These are phyloP conservation scores for Colletotrichum eremochloae DNA, from an alignment of 2,329 filamentous ascomycete genomes.

Conservation along the genomic window DNA sequence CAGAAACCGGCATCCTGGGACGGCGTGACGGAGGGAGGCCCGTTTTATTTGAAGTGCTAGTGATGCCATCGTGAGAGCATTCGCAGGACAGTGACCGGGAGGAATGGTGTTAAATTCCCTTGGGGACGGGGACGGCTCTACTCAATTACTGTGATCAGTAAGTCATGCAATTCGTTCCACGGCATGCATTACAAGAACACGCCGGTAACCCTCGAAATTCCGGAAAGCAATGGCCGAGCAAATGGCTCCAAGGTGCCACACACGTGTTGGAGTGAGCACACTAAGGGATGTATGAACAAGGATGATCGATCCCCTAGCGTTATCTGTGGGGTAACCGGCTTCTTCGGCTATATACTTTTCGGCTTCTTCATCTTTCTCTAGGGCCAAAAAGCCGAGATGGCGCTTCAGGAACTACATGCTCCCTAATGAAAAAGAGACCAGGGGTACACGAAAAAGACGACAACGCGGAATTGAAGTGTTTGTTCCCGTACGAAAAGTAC, in stretches of 20 bases:
- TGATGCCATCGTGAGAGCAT: constrained; percentile 9
- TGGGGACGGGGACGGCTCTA: too few relatives aligned
- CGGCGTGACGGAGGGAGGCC: not conserved
- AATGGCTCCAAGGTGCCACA: not conserved
- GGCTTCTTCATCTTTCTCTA: constrained; percentile 9
- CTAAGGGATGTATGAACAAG: constrained; percentile 14
- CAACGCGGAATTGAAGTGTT: not conserved
- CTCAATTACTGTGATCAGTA: too few relatives aligned
- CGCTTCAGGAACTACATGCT: not conserved
- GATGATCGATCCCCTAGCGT: not conserved
- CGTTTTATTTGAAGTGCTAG: constrained; percentile 8
- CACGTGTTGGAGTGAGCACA: not conserved
- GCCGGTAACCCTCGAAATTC: too few relatives aligned
- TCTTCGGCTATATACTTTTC: constrained; percentile 29
- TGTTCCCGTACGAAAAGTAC: too few relatives aligned
- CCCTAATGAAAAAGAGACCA: not conserved
- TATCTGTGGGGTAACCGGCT: constrained; percentile 20
- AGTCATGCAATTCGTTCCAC: not conserved
- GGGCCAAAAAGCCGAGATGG: constrained; percentile 18
- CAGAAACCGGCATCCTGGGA: not conserved
- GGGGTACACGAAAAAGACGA: not conserved
- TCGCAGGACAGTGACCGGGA: not conserved
- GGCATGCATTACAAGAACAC: not conserved
- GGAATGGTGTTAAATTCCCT: not conserved
- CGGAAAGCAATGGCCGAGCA: not conserved